phyloP scores from a whole-genome alignment of 2,329 filamentous ascomycete species.

The Metarhizium robertsii region DNA sequence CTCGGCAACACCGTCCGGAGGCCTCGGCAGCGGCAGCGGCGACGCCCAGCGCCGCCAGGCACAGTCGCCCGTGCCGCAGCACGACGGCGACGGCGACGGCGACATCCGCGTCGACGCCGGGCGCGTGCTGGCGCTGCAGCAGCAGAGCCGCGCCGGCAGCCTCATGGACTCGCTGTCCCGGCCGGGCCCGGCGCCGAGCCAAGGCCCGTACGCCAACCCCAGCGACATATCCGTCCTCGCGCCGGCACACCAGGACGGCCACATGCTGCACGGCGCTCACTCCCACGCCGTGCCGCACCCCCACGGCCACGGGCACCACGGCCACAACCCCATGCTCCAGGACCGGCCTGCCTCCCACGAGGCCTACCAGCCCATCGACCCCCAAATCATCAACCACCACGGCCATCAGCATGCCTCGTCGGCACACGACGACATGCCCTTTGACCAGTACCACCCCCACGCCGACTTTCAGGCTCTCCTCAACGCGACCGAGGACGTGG shows the following conservation, averaged over 20 bases:
- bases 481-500: slow-evolving; percentile 34
- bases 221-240: slow-evolving; percentile 35
- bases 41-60: background rate
- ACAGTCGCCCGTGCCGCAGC: background rate
- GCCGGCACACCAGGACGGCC: slow-evolving; percentile 16
- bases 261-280: slow-evolving; percentile 15
- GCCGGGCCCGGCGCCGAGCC: slow-evolving; percentile 15
- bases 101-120: slow-evolving; percentile 7
- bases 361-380: slow-evolving; percentile 46
- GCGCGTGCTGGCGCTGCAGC: slow-evolving; percentile 18
- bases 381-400: slow-evolving; percentile 42
- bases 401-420: slow-evolving; percentile 16
- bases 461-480: slow-evolving; percentile 46
- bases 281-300: background rate
- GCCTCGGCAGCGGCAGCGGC: slow-evolving; percentile 1
- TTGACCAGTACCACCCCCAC: slow-evolving; percentile 32
- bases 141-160: slow-evolving; percentile 18
- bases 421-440: slow-evolving; percentile 21
- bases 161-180: slow-evolving; percentile 18
- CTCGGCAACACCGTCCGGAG: background rate
- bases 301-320: slow-evolving; percentile 10
- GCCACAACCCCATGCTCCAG: slow-evolving; percentile 26
- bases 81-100: background rate
- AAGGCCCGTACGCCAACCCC: slow-evolving; percentile 36
- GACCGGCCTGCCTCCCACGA: slow-evolving; percentile 16